Evolutionary conservation across 2,329 filamentous ascomycete species (phyloP).

Genomic region (Verruconis gallopava): DNA sequence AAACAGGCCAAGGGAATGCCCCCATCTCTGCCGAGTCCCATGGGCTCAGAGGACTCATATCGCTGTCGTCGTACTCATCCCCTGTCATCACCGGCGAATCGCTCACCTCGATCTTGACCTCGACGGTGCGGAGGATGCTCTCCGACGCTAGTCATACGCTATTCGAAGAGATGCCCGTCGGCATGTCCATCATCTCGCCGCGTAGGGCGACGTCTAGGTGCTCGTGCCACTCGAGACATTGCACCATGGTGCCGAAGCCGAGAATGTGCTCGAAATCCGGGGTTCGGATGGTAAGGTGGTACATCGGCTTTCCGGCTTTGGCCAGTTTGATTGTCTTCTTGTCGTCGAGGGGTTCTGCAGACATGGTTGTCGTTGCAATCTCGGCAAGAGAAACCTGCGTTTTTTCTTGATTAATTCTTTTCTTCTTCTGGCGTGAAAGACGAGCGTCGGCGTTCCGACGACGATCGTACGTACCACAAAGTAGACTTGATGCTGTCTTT

Average conservation of each 20-base stretch:
- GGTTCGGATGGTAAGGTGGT: constrained; percentile 1
- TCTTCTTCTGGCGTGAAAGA: no score
- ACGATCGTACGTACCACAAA: not conserved
- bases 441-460: no score
- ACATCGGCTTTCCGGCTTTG: constrained; percentile 5
- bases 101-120: no score
- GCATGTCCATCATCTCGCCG: constrained; percentile 7
- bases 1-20: no score
- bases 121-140: no score
- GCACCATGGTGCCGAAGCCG: constrained; percentile 4
- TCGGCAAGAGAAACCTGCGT: constrained; percentile 2
- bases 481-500: constrained; percentile 5
- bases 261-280: constrained; percentile 4
- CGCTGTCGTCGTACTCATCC: no score
- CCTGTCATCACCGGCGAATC: no score
- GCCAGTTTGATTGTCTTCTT: not conserved
- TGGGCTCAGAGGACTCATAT: no score
- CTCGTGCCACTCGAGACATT: constrained; percentile 6
- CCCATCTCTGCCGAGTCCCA: no score
- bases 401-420: not conserved
- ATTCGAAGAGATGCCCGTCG: constrained; percentile 5
- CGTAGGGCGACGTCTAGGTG: constrained; percentile 5
- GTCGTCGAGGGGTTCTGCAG: not conserved
- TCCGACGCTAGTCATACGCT: no score
- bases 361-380: constrained; percentile 7